Evolutionary conservation across 2,329 filamentous ascomycete genomes (phyloP).

Genomic region (Pseudocercospora vitis): DNA sequence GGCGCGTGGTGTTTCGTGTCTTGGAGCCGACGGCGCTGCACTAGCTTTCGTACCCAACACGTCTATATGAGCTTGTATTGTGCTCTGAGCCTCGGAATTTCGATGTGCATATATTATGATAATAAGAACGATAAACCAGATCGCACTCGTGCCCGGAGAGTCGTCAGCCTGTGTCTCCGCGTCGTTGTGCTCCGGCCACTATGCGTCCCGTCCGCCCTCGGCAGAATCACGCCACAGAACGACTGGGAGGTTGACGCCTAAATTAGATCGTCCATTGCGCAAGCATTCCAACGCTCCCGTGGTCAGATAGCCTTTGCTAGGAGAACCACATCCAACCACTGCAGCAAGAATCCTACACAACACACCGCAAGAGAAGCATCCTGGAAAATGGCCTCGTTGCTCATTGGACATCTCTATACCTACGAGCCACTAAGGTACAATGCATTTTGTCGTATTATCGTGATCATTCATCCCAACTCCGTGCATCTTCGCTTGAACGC

Average conservation of each 20-base stretch:
- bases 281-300: too few relatives aligned
- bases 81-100: too few relatives aligned
- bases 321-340: too few relatives aligned
- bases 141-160: neutral
- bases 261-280: too few relatives aligned
- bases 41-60: too few relatives aligned
- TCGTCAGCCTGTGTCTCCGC: slow-evolving; percentile 1
- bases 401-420: slow-evolving; percentile 3
- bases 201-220: neutral
- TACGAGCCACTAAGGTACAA: slow-evolving; percentile 6
- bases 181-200: neutral
- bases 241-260: too few relatives aligned
- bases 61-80: too few relatives aligned
- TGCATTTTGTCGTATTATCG: slow-evolving; percentile 10
- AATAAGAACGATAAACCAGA: too few relatives aligned
- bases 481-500: slow-evolving; percentile 22
- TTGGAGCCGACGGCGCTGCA: neutral
- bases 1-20: neutral
- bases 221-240: too few relatives aligned
- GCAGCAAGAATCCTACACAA: too few relatives aligned
- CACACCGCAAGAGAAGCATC: neutral
- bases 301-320: too few relatives aligned
- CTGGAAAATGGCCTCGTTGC: neutral
- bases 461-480: neutral
- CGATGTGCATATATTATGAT: too few relatives aligned